Base-by-base conservation (phyloP, 1,284 basidiomycete species). In the Mrakiaceae sp. region DNA sequence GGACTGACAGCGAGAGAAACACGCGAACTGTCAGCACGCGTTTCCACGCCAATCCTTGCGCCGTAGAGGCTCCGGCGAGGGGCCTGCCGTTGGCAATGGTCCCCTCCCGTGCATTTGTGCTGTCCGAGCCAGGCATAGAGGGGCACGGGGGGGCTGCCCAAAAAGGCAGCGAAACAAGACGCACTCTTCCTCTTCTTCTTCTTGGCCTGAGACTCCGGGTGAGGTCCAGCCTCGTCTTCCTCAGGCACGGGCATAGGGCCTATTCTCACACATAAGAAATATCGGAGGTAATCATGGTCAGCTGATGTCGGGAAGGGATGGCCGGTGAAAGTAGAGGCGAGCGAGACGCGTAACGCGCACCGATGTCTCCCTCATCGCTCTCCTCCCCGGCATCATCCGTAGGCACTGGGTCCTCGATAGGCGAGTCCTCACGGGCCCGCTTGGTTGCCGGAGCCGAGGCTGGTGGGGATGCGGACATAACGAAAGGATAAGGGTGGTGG, bases 1-100 rank as follows among this genome's bases (percentile, higher is more conserved):
- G 78, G 11, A 87, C 84, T 84, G 65, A 5, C 42, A 39, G 12
- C n/a, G 47, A 50, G 46, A 43, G n/a, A 27, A 12, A 46, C 40
- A 50, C 14, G 49, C 42, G 7, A 42, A 44, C 27, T 27, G 27
- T 27, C 27, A 27, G 27, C 27, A 27, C 27, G 27, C 27, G 27
- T 27, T 27, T 27, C 27, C 27, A 27, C 27, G 42, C 58, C 52
- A 62, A 27, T 27, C 27, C 27, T 27, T 27, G 27, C 27, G 27
- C 27, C 27, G 27, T 27, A 2, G 27, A 27, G 27, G 27, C 27
- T 27, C 27, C 27, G 27, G 27, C 27, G 27, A 27, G 27, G 27
- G 27, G 27, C 27, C 27, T 27, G 27, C 27, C 27, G 27, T 27
- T 27, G 27, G 27, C 27, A 39, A 43, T 7, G 5, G 9, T 59